Evolutionary conservation across 495 filamentous ascomycete species (phyloP).

Genomic region (Lasiosphaeria miniovina): DNA sequence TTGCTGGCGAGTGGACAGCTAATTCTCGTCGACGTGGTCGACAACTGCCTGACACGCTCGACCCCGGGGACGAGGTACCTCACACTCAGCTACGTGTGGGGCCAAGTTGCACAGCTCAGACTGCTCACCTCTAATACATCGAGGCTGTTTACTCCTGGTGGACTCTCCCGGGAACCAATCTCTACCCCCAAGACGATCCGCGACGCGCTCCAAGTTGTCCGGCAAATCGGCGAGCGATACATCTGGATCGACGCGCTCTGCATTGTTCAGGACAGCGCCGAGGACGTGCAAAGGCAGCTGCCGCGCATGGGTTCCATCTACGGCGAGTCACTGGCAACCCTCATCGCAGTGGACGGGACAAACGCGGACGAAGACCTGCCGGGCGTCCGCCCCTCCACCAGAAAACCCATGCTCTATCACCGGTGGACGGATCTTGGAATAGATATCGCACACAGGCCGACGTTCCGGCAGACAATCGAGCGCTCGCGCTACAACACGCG

Average conservation of each 20-base stretch:
- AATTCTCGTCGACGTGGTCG: no score
- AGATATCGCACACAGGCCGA: no score
- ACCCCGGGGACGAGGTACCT: no score
- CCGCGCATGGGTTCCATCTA: neutral
- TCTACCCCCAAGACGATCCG: conserved; percentile 1
- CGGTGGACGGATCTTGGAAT: no score
- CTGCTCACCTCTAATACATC: neutral
- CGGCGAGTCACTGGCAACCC: neutral
- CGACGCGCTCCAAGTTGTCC: neutral
- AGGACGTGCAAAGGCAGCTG: neutral
- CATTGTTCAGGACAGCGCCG: neutral
- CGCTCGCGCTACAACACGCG: neutral
- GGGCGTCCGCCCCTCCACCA: no score
- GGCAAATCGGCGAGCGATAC: conserved; percentile 1
- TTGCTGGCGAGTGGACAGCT: no score
- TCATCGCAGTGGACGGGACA: neutral
- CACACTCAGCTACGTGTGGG: conserved; percentile 2
- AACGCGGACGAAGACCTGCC: no score
- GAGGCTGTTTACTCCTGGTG: conserved; percentile 1
- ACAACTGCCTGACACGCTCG: no score
- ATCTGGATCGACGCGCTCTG: neutral
- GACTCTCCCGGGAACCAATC: neutral
- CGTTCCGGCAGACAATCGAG: no score
- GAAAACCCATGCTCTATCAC: no score
- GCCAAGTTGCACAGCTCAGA: neutral